A percentile compares a stretch with the other conserved stretches of the same genome.
phyloP scores from a whole-genome alignment of 331 rosid genomes.

The Pyrus hybrid region DNA sequence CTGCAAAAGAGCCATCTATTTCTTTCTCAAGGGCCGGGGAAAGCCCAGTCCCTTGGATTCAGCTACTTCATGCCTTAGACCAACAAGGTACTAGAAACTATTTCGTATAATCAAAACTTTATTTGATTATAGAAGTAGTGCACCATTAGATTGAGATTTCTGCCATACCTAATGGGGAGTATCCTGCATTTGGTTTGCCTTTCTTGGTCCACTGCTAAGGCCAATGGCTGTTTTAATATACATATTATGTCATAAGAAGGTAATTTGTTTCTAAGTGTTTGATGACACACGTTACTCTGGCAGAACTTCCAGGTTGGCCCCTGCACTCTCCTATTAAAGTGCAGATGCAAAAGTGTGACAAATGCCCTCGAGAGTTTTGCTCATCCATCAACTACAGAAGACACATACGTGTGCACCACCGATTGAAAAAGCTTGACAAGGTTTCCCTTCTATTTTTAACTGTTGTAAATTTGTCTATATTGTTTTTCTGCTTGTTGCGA shows the following conservation, averaged over 20 bases:
- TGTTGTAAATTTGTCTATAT: background rate
- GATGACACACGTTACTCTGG: conserved; percentile 8
- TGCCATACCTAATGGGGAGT: background rate
- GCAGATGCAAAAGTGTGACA: conserved; percentile 84
- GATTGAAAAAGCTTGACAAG: conserved; percentile 82
- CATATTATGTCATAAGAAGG: background rate
- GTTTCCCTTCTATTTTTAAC: conserved; percentile 26
- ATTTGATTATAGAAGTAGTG: background rate
- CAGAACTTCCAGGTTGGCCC: conserved; percentile 89
- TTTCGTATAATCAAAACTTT: background rate
- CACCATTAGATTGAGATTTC: background rate
- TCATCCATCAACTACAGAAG: conserved; percentile 87
- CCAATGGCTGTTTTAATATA: background rate
- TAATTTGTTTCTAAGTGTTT: background rate
- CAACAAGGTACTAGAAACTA: conserved; percentile 61
- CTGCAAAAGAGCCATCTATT: conserved; percentile 66
- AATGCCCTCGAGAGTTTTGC: conserved; percentile 78
- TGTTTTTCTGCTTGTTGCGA: background rate
- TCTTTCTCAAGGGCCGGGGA: conserved; percentile 68
- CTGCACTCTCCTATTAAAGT: conserved; percentile 67
- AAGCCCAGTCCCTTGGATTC: conserved; percentile 68
- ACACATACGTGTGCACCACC: conserved; percentile 71
- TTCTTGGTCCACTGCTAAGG: background rate
- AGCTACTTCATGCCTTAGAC: conserved; percentile 77
- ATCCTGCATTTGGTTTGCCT: background rate